Conservation (phyloP, 179 eudicot species). For the Nepenthes alata region DNA sequence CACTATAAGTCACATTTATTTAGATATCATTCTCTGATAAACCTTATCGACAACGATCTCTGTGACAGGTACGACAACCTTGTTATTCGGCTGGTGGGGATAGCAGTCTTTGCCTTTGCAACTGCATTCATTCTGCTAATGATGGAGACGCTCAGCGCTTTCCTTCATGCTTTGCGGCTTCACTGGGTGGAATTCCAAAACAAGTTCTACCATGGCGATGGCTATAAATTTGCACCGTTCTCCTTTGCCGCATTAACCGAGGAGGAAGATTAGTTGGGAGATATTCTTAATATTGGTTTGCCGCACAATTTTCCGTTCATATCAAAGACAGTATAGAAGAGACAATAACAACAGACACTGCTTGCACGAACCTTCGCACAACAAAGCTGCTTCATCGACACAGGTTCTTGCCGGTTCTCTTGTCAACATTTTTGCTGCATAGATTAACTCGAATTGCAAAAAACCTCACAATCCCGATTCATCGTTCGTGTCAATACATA, state of each 20-base stretch:
- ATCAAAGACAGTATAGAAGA: constrained; percentile 14
- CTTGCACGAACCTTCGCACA: constrained; percentile 6
- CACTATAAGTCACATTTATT: no score
- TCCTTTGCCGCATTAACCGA: constrained; percentile 63
- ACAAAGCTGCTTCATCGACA: not conserved
- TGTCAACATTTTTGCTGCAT: not conserved
- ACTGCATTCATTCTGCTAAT: constrained; percentile 80
- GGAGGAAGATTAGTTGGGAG: constrained; percentile 48
- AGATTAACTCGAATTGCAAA: constrained; percentile 13
- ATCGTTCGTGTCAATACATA: not conserved
- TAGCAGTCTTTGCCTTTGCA: constrained; percentile 70
- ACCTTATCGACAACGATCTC: not conserved
- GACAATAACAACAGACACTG: constrained; percentile 5
- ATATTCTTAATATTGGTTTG: not conserved
- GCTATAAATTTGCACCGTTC: constrained; percentile 84
- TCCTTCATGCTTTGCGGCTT: constrained; percentile 91
- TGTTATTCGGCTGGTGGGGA: constrained; percentile 58
- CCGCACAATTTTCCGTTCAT: constrained; percentile 16
- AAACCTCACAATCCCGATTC: constrained; percentile 8
- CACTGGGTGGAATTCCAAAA: constrained; percentile 94
- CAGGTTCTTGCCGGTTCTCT: not conserved
- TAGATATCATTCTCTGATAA: no score
- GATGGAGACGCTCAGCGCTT: constrained; percentile 95
- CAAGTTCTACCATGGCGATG: constrained; percentile 86
- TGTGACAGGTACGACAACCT: constrained; percentile 61